Evolutionary conservation across 1,284 basidiomycete genomes (phyloP).

Genomic region (Cutaneotrichosporon cutaneum): DNA sequence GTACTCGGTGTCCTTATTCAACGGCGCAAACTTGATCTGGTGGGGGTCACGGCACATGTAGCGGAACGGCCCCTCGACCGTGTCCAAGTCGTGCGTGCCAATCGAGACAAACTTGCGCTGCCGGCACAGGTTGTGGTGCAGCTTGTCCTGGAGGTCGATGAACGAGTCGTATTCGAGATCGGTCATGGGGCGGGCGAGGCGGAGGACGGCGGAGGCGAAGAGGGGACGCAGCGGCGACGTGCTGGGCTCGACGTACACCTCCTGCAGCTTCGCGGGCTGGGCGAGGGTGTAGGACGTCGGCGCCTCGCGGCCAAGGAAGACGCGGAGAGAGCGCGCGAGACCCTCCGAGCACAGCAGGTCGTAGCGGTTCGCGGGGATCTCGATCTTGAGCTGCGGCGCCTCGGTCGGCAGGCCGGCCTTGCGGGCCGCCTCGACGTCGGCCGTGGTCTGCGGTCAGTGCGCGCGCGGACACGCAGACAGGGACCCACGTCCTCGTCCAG

Average conservation of each 20-base stretch:
- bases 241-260: constrained; percentile 66
- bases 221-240: constrained; percentile 81
- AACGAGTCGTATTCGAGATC: constrained; percentile 89
- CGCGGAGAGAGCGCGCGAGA: constrained; percentile 79
- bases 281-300: constrained; percentile 72
- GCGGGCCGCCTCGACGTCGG: constrained; percentile 75
- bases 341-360: constrained; percentile 98
- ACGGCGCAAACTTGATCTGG: constrained; percentile 83
- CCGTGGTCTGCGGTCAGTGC: constrained; percentile 66
- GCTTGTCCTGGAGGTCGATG: constrained; percentile 97
- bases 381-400: constrained; percentile 94
- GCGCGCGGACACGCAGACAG: neutral
- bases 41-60: constrained; percentile 88
- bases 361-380: constrained; percentile 96
- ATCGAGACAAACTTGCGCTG: constrained; percentile 90
- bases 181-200: constrained; percentile 81
- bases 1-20: constrained; percentile 72
- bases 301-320: constrained; percentile 74
- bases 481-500: constrained; percentile 87
- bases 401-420: constrained; percentile 79
- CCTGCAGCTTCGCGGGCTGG: constrained; percentile 69
- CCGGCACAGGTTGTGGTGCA: constrained; percentile 94
- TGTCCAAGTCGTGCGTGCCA: constrained; percentile 96
- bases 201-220: constrained; percentile 86
- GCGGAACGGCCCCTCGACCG: constrained; percentile 80